Percentiles rank a stretch among this genome's conserved stretches.
phyloP scores from a whole-genome alignment of 345 rosid genomes.

The Arabidopsis thaliana region DNA sequence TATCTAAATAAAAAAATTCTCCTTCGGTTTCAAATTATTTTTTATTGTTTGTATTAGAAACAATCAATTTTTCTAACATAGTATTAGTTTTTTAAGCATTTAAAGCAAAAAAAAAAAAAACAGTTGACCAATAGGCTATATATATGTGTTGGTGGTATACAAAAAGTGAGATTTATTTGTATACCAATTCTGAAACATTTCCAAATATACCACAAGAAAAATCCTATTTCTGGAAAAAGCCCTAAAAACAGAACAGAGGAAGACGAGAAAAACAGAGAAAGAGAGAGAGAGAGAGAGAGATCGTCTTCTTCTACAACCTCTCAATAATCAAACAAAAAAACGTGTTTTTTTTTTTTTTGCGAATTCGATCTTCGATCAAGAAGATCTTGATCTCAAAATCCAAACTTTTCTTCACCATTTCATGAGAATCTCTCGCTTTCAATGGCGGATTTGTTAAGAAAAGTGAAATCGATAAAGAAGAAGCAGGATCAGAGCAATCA shows the following conservation, averaged over 20 bases:
- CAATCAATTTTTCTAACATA: background rate
- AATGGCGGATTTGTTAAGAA: constrained; percentile 43
- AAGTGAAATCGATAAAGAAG: constrained; percentile 34
- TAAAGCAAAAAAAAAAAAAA: background rate
- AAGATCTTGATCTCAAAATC: background rate
- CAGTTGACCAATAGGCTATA: constrained; percentile 16
- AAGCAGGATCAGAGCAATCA: constrained; percentile 32
- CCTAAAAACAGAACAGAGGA: constrained; percentile 38
- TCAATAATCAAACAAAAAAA: constrained; percentile 11
- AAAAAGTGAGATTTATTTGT: background rate
- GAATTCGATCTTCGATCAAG: background rate
- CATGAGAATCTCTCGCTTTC: background rate
- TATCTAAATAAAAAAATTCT: no score
- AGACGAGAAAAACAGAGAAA: background rate
- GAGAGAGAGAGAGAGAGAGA: constrained; percentile 20
- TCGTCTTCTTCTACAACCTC: constrained; percentile 37
- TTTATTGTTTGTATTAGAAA: no score
- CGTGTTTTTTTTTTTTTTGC: background rate
- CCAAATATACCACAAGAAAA: constrained; percentile 27
- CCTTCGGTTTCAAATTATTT: no score
- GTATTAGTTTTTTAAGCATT: constrained; percentile 1
- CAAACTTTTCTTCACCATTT: background rate
- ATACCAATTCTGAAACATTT: constrained; percentile 3
- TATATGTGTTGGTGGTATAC: constrained; percentile 1
- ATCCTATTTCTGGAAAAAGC: constrained; percentile 32